Base-by-base conservation (phyloP, 805 yeast species). In the Candida awuae region DNA sequence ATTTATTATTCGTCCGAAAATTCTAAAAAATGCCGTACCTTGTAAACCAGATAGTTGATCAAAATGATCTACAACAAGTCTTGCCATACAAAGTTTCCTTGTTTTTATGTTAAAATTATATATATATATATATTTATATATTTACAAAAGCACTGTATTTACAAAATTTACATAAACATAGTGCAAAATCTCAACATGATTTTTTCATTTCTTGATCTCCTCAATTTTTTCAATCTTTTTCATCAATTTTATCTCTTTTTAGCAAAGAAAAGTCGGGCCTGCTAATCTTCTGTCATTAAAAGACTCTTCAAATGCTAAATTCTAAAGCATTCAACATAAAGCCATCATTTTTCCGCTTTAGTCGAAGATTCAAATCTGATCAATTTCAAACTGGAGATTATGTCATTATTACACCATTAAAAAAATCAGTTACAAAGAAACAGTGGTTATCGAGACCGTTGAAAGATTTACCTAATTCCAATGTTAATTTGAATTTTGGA, bases 361-460 rank as follows among this genome's bases (percentile, higher is more conserved):
- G 22, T 15, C 28, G 26, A 29, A 38, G 42, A 34, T 23, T 21
- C 23, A 27, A 25, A 8, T 34, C 38, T 12, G 38, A 38, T 25
- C 34, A 28, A 3, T 41, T 41, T 19, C 34, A 41, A 28, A 8
- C 37, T 15, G 63, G 63, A 4, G 68, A 65, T 39, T 31, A 53
- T 2, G 66, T 53, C 2, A 34, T 64, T 3, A 37, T 61, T 2
- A 47, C 56, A 9, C 59, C 57, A 8, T 41, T 56, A 3, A 50
- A 52, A 8, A 44, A 53, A 22, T 52, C 59, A 1, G 52, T 52
- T 10, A 32, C 45, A 1, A 35, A 35, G 13, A 49, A 49, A 20
- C 49, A 47, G 16, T 61, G 62, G 55, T 43, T 61, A 4, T 54
- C 66, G 3, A 52, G 53, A 26, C 60, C 62, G 6, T 42, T 65